A percentile compares a stretch with the other conserved stretches of the same genome.
Evolutionary conservation across 352 stramenopile genomes (phyloP).

Genomic region (Phytophthora fragariaefolia): DNA sequence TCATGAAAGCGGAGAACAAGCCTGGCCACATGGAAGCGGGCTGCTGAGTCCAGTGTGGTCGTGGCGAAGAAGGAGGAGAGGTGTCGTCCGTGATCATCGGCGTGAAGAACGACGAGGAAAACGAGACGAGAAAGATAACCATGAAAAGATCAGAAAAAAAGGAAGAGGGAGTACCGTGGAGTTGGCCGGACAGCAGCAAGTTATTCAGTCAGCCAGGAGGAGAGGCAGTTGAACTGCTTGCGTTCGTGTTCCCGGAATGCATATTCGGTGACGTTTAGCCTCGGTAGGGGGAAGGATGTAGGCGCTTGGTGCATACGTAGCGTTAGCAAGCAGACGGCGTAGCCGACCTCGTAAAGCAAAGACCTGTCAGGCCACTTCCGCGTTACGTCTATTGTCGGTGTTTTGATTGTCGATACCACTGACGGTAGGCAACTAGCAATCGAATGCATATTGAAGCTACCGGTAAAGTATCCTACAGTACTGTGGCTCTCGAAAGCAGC

Average conservation of each 20-base stretch:
- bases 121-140: constrained; percentile 18
- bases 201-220: constrained; percentile 36
- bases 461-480: no score
- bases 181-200: constrained; percentile 26
- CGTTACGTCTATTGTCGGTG: constrained; percentile 17
- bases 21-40: constrained; percentile 21
- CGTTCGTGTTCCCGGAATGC: constrained; percentile 37
- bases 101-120: constrained; percentile 6
- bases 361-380: constrained; percentile 35
- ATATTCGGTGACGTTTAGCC: constrained; percentile 40
- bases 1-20: constrained; percentile 29
- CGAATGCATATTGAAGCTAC: constrained; percentile 1
- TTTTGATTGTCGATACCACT: constrained; percentile 8
- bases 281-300: constrained; percentile 23
- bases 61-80: constrained; percentile 10
- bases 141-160: constrained; percentile 36
- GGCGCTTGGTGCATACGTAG: constrained; percentile 35
- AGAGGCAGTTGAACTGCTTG: constrained; percentile 27
- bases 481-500: no score
- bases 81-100: constrained; percentile 2
- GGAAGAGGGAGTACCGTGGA: constrained; percentile 22
- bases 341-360: constrained; percentile 39
- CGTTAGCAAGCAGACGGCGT: constrained; percentile 36
- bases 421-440: background rate
- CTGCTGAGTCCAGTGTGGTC: constrained; percentile 22